These are phyloP conservation scores for Zarea fungicola DNA, from an alignment of 2,329 filamentous ascomycete species.

Conservation along the genomic window DNA sequence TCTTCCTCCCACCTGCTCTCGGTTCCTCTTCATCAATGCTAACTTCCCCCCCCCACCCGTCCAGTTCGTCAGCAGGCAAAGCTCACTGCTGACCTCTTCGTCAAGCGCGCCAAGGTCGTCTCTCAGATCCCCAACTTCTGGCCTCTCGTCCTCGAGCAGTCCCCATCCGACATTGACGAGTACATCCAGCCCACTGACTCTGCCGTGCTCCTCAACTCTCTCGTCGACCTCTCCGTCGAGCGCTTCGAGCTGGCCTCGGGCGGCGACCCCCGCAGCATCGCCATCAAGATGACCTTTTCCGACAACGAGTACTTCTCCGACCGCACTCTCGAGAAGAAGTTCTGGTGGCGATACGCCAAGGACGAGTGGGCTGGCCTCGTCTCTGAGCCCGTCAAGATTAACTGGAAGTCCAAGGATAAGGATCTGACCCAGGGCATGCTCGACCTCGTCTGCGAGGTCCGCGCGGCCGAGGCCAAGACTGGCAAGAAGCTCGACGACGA, in stretches of 20 bases:
- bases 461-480: constrained; percentile 53
- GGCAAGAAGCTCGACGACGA: constrained; percentile 32
- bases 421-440: constrained; percentile 80
- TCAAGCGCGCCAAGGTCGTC: constrained; percentile 66
- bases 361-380: constrained; percentile 72
- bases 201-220: constrained; percentile 61
- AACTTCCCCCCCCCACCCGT: neutral
- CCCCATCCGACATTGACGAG: constrained; percentile 79
- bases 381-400: constrained; percentile 81
- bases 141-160: constrained; percentile 87
- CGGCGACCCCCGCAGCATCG: constrained; percentile 76
- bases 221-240: constrained; percentile 65
- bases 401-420: constrained; percentile 73
- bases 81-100: constrained; percentile 66
- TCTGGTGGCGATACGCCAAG: constrained; percentile 71
- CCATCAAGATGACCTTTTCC: constrained; percentile 71
- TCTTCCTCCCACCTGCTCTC: neutral
- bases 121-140: constrained; percentile 82
- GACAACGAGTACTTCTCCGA: constrained; percentile 81
- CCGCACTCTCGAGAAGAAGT: constrained; percentile 78
- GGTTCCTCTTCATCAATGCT: neutral
- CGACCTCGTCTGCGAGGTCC: constrained; percentile 65
- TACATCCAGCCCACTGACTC: constrained; percentile 80
- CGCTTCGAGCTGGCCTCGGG: constrained; percentile 70
- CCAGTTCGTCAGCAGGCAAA: constrained; percentile 68